These are phyloP conservation scores for Trametes hirsuta DNA, from an alignment of 1,284 basidiomycete genomes.

Conservation along the genomic window DNA sequence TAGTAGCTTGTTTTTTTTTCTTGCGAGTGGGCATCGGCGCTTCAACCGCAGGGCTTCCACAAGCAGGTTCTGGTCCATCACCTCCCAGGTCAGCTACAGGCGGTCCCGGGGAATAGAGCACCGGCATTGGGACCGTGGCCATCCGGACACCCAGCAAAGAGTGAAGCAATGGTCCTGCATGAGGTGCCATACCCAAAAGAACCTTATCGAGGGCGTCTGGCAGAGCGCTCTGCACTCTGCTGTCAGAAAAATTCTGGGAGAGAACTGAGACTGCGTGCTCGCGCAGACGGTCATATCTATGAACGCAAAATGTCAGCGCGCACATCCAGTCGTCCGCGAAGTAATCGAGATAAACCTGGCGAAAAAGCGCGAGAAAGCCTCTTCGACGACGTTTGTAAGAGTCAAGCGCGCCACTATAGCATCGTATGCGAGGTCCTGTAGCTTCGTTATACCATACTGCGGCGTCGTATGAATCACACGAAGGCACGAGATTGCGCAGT, in stretches of 20 bases:
- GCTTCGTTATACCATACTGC: conserved; percentile 17
- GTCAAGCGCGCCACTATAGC: conserved; percentile 18
- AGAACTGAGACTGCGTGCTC: not conserved
- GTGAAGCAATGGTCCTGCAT: not conserved
- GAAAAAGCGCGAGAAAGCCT: conserved; percentile 28
- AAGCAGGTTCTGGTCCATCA: too few relatives aligned
- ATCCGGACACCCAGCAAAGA: not conserved
- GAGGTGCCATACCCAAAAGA: not conserved
- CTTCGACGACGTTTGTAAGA: conserved; percentile 23
- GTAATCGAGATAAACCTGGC: not conserved
- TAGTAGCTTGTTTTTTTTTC: too few relatives aligned
- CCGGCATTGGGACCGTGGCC: not conserved
- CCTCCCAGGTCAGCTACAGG: too few relatives aligned
- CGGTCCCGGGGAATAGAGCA: too few relatives aligned
- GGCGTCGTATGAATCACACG: not conserved
- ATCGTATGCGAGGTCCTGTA: conserved; percentile 22
- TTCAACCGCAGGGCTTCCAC: too few relatives aligned
- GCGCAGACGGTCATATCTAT: conserved; percentile 21
- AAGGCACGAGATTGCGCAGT: not conserved
- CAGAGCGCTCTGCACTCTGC: not conserved
- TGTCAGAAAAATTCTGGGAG: not conserved
- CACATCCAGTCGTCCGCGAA: not conserved
- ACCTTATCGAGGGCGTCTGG: not conserved
- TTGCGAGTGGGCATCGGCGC: too few relatives aligned
- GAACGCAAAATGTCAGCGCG: not conserved